Conservation (phyloP, 2,329 filamentous ascomycete genomes). For the Lojkania enalia region DNA sequence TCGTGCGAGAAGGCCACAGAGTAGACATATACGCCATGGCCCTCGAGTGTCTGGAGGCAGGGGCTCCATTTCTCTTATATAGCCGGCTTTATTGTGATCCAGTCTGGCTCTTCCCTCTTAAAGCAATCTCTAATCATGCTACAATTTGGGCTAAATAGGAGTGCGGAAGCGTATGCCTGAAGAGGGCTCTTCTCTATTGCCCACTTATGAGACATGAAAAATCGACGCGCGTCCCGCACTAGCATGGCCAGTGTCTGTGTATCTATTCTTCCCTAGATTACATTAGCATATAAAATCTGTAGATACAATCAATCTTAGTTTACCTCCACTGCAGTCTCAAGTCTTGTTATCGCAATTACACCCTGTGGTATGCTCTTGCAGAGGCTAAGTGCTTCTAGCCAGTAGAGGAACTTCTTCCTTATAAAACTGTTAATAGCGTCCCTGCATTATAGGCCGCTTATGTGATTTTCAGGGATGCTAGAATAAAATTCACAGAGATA, state of each 20-base stretch:
- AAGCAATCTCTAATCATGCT: conserved; percentile 1
- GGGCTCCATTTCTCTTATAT: background rate
- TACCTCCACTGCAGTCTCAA: background rate
- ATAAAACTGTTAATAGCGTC: conserved; percentile 1
- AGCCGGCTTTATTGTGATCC: background rate
- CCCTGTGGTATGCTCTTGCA: background rate
- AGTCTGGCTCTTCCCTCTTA: no score
- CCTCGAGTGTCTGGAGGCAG: background rate
- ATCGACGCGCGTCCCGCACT: background rate
- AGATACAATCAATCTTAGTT: background rate
- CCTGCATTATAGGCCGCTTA: background rate
- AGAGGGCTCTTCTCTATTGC: background rate
- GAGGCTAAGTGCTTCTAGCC: conserved; percentile 3
- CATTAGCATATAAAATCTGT: background rate
- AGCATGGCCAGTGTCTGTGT: background rate
- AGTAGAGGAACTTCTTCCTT: conserved; percentile 1
- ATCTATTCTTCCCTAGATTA: background rate
- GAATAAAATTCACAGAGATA: background rate
- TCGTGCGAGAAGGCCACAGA: background rate
- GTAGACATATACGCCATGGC: background rate
- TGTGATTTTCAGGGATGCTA: background rate
- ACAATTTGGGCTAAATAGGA: background rate
- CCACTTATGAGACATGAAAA: background rate
- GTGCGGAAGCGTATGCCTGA: background rate
- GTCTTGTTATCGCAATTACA: conserved; percentile 1